Evolutionary conservation across 371 early-diverging fungal species (phyloP).

Genomic region (Umbelopsis sp.): DNA sequence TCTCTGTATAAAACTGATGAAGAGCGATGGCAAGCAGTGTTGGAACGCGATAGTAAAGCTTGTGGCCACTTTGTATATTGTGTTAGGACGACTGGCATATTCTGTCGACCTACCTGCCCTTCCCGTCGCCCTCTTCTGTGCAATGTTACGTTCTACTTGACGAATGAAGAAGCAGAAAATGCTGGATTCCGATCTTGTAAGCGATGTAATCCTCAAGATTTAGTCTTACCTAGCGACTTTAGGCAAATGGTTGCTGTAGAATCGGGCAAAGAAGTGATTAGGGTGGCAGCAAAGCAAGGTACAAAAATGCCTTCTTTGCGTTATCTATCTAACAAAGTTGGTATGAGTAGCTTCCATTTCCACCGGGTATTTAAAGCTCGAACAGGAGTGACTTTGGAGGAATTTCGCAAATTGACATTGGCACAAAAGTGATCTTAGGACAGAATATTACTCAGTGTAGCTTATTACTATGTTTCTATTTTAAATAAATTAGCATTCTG

Average conservation of each 20-base stretch:
- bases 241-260: neutral
- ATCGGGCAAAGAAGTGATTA: neutral
- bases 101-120: conserved; percentile 12
- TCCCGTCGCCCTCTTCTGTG: neutral
- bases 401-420: neutral
- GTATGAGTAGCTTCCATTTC: conserved; percentile 12
- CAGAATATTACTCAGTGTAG: too few relatives aligned
- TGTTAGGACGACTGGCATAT: conserved; percentile 10
- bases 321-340: neutral
- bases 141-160: conserved; percentile 3
- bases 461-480: too few relatives aligned
- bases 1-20: neutral
- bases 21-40: neutral
- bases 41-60: neutral
- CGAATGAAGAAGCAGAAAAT: neutral
- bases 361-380: conserved; percentile 17
- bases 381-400: neutral
- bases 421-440: too few relatives aligned
- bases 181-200: conserved; percentile 1
- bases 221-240: neutral
- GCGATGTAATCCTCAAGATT: conserved; percentile 8
- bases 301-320: neutral
- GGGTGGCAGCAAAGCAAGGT: neutral
- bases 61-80: conserved; percentile 14
- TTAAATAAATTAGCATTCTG: too few relatives aligned